phyloP scores from a whole-genome alignment of 306 rosid genomes.

The Medicago lupulina region DNA sequence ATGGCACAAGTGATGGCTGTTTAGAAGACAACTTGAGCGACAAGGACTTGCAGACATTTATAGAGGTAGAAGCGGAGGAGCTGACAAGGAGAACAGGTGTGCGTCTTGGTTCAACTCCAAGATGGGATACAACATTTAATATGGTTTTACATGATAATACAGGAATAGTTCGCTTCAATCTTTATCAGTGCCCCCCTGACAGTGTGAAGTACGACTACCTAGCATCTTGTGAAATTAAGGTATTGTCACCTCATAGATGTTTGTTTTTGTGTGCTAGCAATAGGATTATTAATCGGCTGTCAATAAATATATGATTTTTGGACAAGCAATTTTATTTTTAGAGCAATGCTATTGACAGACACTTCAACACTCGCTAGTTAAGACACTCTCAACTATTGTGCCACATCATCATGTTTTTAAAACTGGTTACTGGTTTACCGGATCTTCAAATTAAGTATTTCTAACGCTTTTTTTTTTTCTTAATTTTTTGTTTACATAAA shows the following conservation, averaged over 20 bases:
- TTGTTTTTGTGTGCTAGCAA: slow-evolving; percentile 22
- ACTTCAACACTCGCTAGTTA: no score
- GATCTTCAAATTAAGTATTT: no score
- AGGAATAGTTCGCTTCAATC: slow-evolving; percentile 79
- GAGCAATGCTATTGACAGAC: no score
- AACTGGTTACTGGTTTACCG: no score
- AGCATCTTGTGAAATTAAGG: slow-evolving; percentile 93
- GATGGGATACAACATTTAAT: slow-evolving; percentile 93
- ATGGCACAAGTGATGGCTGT: slow-evolving; percentile 48
- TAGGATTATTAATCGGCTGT: slow-evolving; percentile 10
- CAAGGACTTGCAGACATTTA: slow-evolving; percentile 80
- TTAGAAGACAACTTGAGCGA: slow-evolving; percentile 60
- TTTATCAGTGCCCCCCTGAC: slow-evolving; percentile 67
- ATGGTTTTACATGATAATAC: slow-evolving; percentile 86
- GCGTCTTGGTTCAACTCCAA: slow-evolving; percentile 72
- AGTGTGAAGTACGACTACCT: slow-evolving; percentile 83
- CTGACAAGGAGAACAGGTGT: slow-evolving; percentile 78
- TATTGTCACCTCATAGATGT: slow-evolving; percentile 41
- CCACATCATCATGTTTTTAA: no score
- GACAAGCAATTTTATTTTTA: background rate
- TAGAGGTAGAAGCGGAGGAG: slow-evolving; percentile 87
- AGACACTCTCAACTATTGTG: no score
- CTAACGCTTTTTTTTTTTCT: no score
- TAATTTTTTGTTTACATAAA: no score
- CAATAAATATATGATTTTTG: slow-evolving; percentile 21